These are phyloP conservation scores for Cyberlindnera samutprakarnensis DNA, from an alignment of 805 yeast genomes.

Conservation along the genomic window DNA sequence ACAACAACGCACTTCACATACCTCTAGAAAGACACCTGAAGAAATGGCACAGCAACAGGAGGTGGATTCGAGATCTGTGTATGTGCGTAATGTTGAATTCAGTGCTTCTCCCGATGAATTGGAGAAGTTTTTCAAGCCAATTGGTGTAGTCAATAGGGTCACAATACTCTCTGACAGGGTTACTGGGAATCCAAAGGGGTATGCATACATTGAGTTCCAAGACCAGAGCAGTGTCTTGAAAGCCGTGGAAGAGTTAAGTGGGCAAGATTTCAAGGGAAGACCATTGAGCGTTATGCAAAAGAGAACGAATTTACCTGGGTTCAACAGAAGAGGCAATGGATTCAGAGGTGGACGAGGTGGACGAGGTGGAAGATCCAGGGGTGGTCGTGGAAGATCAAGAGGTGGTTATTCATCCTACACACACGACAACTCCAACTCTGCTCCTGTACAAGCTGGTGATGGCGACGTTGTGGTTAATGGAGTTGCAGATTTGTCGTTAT, in stretches of 20 bases:
- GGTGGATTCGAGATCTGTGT: slow-evolving; percentile 45
- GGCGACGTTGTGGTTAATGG: too few species aligned
- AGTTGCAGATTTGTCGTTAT: too few species aligned
- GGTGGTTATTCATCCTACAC: not conserved
- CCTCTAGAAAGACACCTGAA: too few species aligned
- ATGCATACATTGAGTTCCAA: slow-evolving; percentile 57
- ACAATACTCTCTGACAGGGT: slow-evolving; percentile 41
- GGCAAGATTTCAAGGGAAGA: slow-evolving; percentile 37
- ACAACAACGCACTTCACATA: not conserved
- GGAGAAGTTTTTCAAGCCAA: slow-evolving; percentile 36
- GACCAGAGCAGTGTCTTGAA: slow-evolving; percentile 31
- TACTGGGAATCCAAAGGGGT: slow-evolving; percentile 46
- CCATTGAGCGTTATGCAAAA: slow-evolving; percentile 40
- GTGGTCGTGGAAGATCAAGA: slow-evolving; percentile 11
- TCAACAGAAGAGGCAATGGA: slow-evolving; percentile 19
- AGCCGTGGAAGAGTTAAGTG: slow-evolving; percentile 40
- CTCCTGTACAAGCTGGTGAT: too few species aligned
- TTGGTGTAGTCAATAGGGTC: slow-evolving; percentile 42
- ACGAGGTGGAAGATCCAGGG: slow-evolving; percentile 20
- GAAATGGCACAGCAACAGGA: too few species aligned
- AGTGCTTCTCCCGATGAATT: slow-evolving; percentile 43
- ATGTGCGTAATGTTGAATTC: slow-evolving; percentile 44
- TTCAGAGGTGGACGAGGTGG: slow-evolving; percentile 4
- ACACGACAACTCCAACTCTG: too few species aligned
- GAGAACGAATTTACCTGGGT: slow-evolving; percentile 49